A percentile compares a stretch with the other conserved stretches of the same genome.
phyloP scores from a whole-genome alignment of 306 rosid species.

The peach (Prunus persica) region Prunus_persica_NCBIv2 NC_034013.1:9749501-9750000 shows the following conservation, averaged over 20 bases:
- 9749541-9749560: constrained; percentile 33
- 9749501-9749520: constrained; percentile 47
- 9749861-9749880: constrained; percentile 39
- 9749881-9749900: constrained; percentile 50
- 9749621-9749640: constrained; percentile 24
- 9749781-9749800: constrained; percentile 45
- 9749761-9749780: constrained; percentile 22
- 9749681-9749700: constrained; percentile 17
- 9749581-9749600: constrained; percentile 38
- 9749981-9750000: constrained; percentile 58
- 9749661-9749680: constrained; percentile 39
- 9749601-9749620: constrained; percentile 13
- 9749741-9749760: constrained; percentile 15
- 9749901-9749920: constrained; percentile 34
- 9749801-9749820: constrained; percentile 40
- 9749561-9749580: constrained; percentile 31
- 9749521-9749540: constrained; percentile 39
- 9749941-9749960: constrained; percentile 40
- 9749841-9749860: constrained; percentile 32
- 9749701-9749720: constrained; percentile 36
- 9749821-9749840: constrained; percentile 34
- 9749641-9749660: constrained; percentile 37
- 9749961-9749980: constrained; percentile 58
- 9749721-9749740: constrained; percentile 58
- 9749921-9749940: constrained; percentile 68